These are phyloP conservation scores for Sugiyamaella pinicola DNA, from an alignment of 1,139 yeast genomes.

Conservation along the genomic window DNA sequence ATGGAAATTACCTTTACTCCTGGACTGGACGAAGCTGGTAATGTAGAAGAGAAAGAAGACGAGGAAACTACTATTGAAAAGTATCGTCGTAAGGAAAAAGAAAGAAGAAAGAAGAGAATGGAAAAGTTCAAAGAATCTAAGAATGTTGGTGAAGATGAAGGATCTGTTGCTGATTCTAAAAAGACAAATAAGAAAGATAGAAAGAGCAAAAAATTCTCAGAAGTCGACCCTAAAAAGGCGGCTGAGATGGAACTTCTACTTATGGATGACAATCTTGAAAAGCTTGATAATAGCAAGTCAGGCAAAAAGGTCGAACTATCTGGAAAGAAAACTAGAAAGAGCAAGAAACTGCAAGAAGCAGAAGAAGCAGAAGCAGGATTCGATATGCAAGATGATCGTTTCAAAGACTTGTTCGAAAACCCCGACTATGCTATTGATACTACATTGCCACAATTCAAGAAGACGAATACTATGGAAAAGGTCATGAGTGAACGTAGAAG, in stretches of 20 bases:
- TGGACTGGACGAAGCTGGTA: conserved; percentile 59
- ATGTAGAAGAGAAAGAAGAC: conserved; percentile 41
- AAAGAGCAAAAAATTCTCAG: conserved; percentile 42
- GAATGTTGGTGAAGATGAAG: conserved; percentile 46
- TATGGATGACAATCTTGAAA: conserved; percentile 58
- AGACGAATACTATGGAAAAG: conserved; percentile 83
- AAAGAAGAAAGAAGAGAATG: conserved; percentile 81
- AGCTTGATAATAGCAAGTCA: conserved; percentile 21
- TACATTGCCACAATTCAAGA: conserved; percentile 82
- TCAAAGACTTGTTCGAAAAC: conserved; percentile 80
- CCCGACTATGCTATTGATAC: conserved; percentile 88
- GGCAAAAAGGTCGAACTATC: conserved; percentile 62
- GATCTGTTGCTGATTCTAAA: conserved; percentile 30
- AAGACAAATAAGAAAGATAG: conserved; percentile 34
- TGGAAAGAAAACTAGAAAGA: conserved; percentile 61
- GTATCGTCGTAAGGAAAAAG: conserved; percentile 86
- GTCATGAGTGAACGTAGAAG: conserved; percentile 73
- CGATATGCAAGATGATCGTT: conserved; percentile 82
- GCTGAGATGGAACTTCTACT: conserved; percentile 76
- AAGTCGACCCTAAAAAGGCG: conserved; percentile 43
- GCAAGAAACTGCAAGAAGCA: conserved; percentile 63
- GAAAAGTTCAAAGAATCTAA: conserved; percentile 66
- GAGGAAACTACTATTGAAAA: conserved; percentile 82
- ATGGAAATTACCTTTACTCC: conserved; percentile 97
- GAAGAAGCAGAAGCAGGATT: conserved; percentile 54